phyloP scores from a whole-genome alignment of 768 basidiomycete genomes.

The Suillus paluster region DNA sequence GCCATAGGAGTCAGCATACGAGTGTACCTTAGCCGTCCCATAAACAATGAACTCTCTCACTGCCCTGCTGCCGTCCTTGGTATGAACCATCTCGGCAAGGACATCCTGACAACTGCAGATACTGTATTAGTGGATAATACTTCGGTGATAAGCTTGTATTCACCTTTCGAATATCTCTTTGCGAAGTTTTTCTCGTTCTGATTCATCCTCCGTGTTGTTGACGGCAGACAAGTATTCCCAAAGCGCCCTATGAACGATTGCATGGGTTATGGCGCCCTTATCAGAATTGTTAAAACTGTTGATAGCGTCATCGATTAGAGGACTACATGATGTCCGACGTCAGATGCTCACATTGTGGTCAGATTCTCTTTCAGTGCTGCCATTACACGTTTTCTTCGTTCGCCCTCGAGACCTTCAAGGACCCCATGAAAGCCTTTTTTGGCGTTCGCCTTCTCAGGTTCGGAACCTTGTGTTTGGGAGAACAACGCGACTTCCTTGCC shows the following conservation, averaged over 20 bases:
- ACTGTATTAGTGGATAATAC: conserved; percentile 9
- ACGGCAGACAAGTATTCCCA: conserved; percentile 83
- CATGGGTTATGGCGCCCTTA: conserved; percentile 86
- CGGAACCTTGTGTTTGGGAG: conserved; percentile 54
- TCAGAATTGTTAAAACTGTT: conserved; percentile 88
- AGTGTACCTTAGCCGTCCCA: conserved; percentile 77
- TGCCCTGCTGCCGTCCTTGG: conserved; percentile 85
- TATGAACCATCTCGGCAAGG: conserved; percentile 92
- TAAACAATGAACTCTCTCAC: conserved; percentile 85
- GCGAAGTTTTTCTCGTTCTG: conserved; percentile 73
- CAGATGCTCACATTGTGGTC: conserved; percentile 63
- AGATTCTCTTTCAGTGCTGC: conserved; percentile 74
- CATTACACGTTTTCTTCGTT: conserved; percentile 70
- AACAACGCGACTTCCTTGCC: conserved; percentile 87
- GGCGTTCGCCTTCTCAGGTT: conserved; percentile 63
- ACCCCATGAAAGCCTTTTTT: conserved; percentile 72
- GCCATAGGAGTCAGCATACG: too few relatives aligned
- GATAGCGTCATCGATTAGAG: conserved; percentile 7
- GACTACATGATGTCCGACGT: background rate
- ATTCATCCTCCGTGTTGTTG: conserved; percentile 57
- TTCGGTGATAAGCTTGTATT: background rate
- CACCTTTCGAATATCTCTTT: conserved; percentile 84
- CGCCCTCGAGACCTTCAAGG: conserved; percentile 64
- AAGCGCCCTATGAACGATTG: conserved; percentile 84
- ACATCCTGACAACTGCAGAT: conserved; percentile 74